Base-by-base conservation (phyloP, 75 land plant genomes). In the Adiantum capillusveneris region DNA sequence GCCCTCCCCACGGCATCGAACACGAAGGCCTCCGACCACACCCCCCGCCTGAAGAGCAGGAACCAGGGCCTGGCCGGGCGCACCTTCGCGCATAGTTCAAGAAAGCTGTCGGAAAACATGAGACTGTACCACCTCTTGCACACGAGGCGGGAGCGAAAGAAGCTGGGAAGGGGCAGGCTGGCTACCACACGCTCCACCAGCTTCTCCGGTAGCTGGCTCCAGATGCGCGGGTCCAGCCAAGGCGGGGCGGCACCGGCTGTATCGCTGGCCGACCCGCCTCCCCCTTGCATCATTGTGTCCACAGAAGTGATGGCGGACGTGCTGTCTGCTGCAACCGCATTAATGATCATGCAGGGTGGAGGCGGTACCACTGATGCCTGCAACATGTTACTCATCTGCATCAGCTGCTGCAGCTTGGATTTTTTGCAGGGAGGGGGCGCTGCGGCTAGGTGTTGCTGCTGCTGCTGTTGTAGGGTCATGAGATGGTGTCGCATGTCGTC, bases 121-220 rank as follows among this genome's bases (percentile, higher is more conserved):
- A 93, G 82, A 12, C 74, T 59, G 59, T 85, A 86, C 85, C 84
- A 88, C 52, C 84, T 66, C 63, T 74, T 80, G 71, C 90, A 93
- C 27, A 89, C 87, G 6, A 60, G 36, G 7, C 96, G 81, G 36
- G 81, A 54, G 22, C 91, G 77, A 49, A 90, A 84, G 66, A 94
- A 89, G 57, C 88, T 84, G 0, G 84, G 79, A 1, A 89, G 83
- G 0, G 98, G 96, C 22, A 94, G 80, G 67, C 80, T 83, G 11
- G 85, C 88, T 49, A 94, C 56, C 24, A 94, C 71, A 11, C 91
- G 71, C 58, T 94, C 96, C 13, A 83, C 26, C 0, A 94, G 68
- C 48, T 68, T 56, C 53, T 71, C 78, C 0, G 98, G 98, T 18
- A 94, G 78, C 68, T 54, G 56, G 62, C 96, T 71, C 98, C 98